Evolutionary conservation across 768 basidiomycete genomes (phyloP).

Genomic region (Lactifluus pinguis): DNA sequence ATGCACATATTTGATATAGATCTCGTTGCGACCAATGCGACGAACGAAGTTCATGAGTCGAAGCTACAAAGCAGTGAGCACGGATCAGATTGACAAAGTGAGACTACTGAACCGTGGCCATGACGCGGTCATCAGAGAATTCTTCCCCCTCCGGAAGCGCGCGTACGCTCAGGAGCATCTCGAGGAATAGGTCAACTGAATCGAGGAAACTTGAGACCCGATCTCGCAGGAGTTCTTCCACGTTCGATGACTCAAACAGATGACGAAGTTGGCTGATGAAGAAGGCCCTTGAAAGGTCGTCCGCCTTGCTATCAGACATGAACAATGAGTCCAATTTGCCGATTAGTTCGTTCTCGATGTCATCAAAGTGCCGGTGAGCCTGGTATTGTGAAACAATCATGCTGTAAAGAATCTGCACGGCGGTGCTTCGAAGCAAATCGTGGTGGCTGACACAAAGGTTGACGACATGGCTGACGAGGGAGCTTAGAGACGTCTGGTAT

Average conservation of each 20-base stretch:
- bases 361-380: slow-evolving; percentile 73
- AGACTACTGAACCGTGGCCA: slow-evolving; percentile 58
- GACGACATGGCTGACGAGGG: slow-evolving; percentile 83
- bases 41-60: slow-evolving; percentile 92
- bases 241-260: slow-evolving; percentile 77
- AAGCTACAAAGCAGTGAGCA: slow-evolving; percentile 36
- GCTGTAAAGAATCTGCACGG: slow-evolving; percentile 86
- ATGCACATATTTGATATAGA: slow-evolving; percentile 94
- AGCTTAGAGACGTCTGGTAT: slow-evolving; percentile 75
- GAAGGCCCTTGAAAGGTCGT: slow-evolving; percentile 85
- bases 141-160: slow-evolving; percentile 89
- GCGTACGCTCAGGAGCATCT: slow-evolving; percentile 77
- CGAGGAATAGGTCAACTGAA: slow-evolving; percentile 87
- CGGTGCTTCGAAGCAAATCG: slow-evolving; percentile 82
- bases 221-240: slow-evolving; percentile 70
- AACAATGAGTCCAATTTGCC: slow-evolving; percentile 85
- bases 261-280: slow-evolving; percentile 86
- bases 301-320: slow-evolving; percentile 87
- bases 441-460: slow-evolving; percentile 92
- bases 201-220: slow-evolving; percentile 78
- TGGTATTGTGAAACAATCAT: slow-evolving; percentile 94
- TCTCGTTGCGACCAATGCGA: slow-evolving; percentile 84
- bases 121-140: slow-evolving; percentile 89
- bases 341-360: slow-evolving; percentile 88
- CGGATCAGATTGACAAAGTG: not conserved